Evolutionary conservation across 2,329 filamentous ascomycete genomes (phyloP).

Genomic region (Amphichorda felina): DNA sequence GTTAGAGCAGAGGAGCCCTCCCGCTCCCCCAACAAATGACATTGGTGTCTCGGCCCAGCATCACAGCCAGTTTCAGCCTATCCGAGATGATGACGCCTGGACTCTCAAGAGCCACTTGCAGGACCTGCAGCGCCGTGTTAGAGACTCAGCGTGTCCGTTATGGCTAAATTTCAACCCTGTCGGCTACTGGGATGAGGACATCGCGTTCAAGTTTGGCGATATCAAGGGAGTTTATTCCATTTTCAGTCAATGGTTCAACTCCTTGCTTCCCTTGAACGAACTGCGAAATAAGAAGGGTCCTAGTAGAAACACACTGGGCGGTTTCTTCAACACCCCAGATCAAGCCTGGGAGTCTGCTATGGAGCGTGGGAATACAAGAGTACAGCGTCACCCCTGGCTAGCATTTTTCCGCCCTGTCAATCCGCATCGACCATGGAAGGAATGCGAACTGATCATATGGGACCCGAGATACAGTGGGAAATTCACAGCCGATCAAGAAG

Average conservation of each 20-base stretch:
- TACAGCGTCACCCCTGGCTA: conserved; percentile 36
- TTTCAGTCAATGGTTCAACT: conserved; percentile 5
- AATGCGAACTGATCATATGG: conserved; percentile 42
- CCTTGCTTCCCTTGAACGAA: neutral
- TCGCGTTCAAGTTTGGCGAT: conserved; percentile 12
- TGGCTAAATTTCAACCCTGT: conserved; percentile 21
- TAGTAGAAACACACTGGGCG: conserved; percentile 14
- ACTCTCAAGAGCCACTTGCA: neutral
- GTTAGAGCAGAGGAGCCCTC: neutral
- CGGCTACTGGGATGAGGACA: conserved; percentile 20
- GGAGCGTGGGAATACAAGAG: no score
- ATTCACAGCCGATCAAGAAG: conserved; percentile 6
- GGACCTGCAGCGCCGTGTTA: neutral
- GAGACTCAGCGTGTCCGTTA: neutral
- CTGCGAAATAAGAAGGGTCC: neutral
- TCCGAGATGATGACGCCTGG: no score
- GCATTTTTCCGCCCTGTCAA: conserved; percentile 31
- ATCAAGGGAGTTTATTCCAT: conserved; percentile 2
- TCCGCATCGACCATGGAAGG: conserved; percentile 18
- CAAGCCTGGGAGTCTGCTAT: conserved; percentile 4
- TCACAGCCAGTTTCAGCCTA: no score
- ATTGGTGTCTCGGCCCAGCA: no score
- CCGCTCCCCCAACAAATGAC: neutral
- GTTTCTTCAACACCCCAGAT: conserved; percentile 35
- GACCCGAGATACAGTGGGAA: conserved; percentile 23